phyloP scores from a whole-genome alignment of 257 asterid species.

The Jacaranda copaia region DNA sequence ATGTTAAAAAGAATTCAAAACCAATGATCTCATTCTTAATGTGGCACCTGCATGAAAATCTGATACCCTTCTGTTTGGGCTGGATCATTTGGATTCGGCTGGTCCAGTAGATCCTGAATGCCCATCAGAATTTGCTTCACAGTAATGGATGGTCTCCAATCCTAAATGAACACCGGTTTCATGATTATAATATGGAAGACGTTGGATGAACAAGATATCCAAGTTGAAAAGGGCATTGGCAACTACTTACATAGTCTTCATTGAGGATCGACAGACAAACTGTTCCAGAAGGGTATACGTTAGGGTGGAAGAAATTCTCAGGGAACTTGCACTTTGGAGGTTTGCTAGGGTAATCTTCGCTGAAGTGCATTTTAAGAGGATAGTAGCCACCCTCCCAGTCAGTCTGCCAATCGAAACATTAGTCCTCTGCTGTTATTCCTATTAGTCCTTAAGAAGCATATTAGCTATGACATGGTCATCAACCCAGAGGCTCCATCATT shows the following conservation, averaged over 20 bases:
- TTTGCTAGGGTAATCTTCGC: slow-evolving; percentile 78
- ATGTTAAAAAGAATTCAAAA: neutral
- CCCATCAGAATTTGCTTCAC: slow-evolving; percentile 57
- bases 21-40: neutral
- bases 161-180: slow-evolving; percentile 34
- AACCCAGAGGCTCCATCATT: neutral
- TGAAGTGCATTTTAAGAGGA: slow-evolving; percentile 75
- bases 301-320: slow-evolving; percentile 79
- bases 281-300: slow-evolving; percentile 78
- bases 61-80: slow-evolving; percentile 58
- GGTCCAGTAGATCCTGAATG: slow-evolving; percentile 55
- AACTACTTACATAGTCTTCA: slow-evolving; percentile 70
- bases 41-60: slow-evolving; percentile 45
- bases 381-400: slow-evolving; percentile 83
- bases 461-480: neutral
- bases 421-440: neutral
- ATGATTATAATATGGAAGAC: neutral
- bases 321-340: slow-evolving; percentile 87
- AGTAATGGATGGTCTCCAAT: slow-evolving; percentile 57
- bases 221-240: neutral
- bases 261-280: slow-evolving; percentile 81
- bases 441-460: neutral
- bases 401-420: slow-evolving; percentile 56
- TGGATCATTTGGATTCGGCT: slow-evolving; percentile 54
- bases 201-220: neutral